Evolutionary conservation across 225 moss, liverwort and hornwort genomes (phyloP), one percentile per base, ranked within the genome.

Genomic region (Bryum argenteum): DNA sequence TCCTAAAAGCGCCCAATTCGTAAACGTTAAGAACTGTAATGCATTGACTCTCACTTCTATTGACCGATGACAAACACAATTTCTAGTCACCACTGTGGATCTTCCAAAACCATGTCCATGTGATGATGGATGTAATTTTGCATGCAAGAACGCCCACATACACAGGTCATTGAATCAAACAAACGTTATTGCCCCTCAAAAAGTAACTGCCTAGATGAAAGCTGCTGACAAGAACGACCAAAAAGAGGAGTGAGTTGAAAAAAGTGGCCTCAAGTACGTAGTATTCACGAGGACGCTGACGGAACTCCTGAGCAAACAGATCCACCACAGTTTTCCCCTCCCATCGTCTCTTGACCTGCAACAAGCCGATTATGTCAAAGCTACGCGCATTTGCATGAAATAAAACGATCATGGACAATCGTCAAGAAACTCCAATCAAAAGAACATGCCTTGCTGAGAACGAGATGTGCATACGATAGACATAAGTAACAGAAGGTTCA

Each of bases 281-380:
- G 67, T 98, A 98, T 69, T 94, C 83, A 55, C 67, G 86, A 74
- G 94, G 89, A 45, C 94, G 90, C 65, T 94, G 94, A 18, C 92
- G 89, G 61, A 97, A 97, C 77, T 97, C 97, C 28, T 88, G 79
- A 44, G 97, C 62, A 24, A 89, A 97, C 10, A 97, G 33, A 63
- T 97, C 94, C 54, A 97, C 94, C 38, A 97, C 82, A 54, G 78
- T 80, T 74, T 92, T 97, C 28, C 94, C 97, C 39, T 71, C 89
- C 97, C 97, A 97, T 67, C 97, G 83, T 71, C 67, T 84, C 82
- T 97, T 97, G 33, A 88, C 92, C 95, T 95, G 80, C 69, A 82
- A 42, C 50, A 52, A 64, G 41, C 65, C 59, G 73, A 58, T 42
- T 42, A 65, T 24, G 67, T 54, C 53, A 69, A 58, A 57, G 20